Evolutionary conservation across 768 basidiomycete genomes (phyloP), one percentile per base, ranked within the genome.

Genomic region (Lactarius trivialis): DNA sequence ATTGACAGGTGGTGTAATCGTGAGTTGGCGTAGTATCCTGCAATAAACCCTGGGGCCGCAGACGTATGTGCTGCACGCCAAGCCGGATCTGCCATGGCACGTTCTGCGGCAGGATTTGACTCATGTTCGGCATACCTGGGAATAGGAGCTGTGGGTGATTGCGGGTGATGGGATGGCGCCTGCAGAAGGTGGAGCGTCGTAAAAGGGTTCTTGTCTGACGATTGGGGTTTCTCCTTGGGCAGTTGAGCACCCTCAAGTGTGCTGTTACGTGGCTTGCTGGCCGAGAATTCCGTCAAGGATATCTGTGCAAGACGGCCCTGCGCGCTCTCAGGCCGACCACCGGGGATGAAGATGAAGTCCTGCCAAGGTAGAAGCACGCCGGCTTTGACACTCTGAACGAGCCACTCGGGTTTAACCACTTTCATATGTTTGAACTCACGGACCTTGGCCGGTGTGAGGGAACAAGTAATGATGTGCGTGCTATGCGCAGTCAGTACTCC

Each of bases 31-130:
- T 82, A 85, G 60, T 70, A 75, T 2, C 84, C 87, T 45, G 92
- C 86, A 59, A 98, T 86, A 73, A 95, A 99, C 64, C 86, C 89
- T 0, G 88, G 84, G 1, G 91, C 88, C 8, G 85, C 82, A 9
- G 93, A 89, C 0, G 97, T 99, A 72, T 99, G 85, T 24, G 88
- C 85, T 24, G 83, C 81, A 21, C 92, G 83, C 96, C 96, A 98
- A 36, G 84, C 82, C 1, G 89, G 83, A 70, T 92, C 79, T 26
- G 86, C 83, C 86, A 98, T 90, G 19, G 85, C 85, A 6, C 88
- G 85, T 63, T 84, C 77, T 0, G 93, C 93, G 48, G 84, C 75
- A 2, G 80, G 81, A 71, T 94, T 95, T 1, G 89, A 86, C 30
- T 75, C 73, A 56, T 83, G 78, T 0, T 81, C 75, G 14, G 92